A percentile compares a stretch with the other conserved stretches of the same genome.
Conservation (phyloP, 257 asterid genomes). For the Eucommia ulmoides region DNA sequence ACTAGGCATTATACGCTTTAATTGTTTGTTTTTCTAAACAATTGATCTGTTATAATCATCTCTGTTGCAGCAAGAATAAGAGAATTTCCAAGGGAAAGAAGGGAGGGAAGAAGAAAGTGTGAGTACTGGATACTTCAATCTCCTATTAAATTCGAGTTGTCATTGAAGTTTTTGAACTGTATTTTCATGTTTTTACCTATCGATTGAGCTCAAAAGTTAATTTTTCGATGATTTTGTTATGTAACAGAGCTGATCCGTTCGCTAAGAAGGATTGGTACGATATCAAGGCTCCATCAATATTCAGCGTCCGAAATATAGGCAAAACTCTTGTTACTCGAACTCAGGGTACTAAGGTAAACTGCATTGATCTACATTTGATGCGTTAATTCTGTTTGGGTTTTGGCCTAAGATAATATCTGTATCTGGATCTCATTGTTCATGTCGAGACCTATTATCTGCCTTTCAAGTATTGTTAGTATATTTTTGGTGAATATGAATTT, state of each 20-base stretch:
- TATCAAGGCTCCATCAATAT: conserved; percentile 46
- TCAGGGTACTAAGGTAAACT: conserved; percentile 58
- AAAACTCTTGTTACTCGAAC: conserved; percentile 50
- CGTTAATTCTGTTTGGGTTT: not conserved
- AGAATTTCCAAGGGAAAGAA: conserved; percentile 58
- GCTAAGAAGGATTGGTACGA: conserved; percentile 61
- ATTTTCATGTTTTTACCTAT: not conserved
- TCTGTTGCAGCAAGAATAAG: conserved; percentile 40
- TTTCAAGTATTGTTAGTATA: not conserved
- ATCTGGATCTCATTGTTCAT: not conserved
- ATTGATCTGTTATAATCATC: too few relatives aligned
- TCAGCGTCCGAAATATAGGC: conserved; percentile 34
- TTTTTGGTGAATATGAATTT: not conserved
- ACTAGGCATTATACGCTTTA: not conserved
- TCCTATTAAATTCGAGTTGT: too few relatives aligned
- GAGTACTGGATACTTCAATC: conserved; percentile 7
- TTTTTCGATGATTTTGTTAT: not conserved
- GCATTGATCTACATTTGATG: too few relatives aligned
- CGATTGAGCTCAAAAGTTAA: not conserved
- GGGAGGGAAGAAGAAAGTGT: conserved; percentile 58
- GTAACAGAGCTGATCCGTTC: conserved; percentile 35
- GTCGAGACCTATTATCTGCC: not conserved
- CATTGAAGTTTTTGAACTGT: not conserved
- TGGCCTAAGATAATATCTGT: not conserved
- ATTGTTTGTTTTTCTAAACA: not conserved